These are phyloP conservation scores for Raphanus sativus DNA, from an alignment of 345 rosid species.

Conservation along the genomic window DNA sequence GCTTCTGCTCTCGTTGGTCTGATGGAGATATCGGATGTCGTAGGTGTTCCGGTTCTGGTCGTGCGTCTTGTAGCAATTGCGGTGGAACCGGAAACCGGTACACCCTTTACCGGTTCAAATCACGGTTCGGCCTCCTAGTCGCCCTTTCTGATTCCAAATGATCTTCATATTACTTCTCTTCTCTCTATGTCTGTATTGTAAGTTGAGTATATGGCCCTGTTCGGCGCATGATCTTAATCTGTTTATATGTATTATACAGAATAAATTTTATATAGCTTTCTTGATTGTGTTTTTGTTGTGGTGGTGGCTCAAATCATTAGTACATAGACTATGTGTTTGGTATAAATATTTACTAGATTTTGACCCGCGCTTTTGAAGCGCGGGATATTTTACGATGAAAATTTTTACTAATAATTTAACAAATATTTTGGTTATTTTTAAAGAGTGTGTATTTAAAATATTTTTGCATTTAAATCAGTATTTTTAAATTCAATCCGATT, in stretches of 20 bases:
- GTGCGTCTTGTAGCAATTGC: conserved; percentile 72
- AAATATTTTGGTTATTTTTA: too few species aligned
- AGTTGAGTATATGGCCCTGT: not conserved
- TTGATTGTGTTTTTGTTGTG: not conserved
- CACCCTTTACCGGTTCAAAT: conserved; percentile 83
- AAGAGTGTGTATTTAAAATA: too few species aligned
- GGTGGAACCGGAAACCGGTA: conserved; percentile 92
- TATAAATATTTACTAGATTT: too few species aligned
- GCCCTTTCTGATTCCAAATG: conserved; percentile 37
- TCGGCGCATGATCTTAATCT: too few species aligned
- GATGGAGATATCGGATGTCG: conserved; percentile 91
- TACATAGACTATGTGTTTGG: not conserved
- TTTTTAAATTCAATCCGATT: too few species aligned
- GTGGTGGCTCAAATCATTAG: too few species aligned
- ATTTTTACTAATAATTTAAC: too few species aligned
- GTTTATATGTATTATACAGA: too few species aligned
- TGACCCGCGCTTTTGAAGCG: too few species aligned
- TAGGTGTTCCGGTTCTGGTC: conserved; percentile 88
- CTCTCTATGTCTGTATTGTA: conserved; percentile 22
- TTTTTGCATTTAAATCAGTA: too few species aligned
- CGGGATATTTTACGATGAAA: too few species aligned
- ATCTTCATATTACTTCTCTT: conserved; percentile 9
- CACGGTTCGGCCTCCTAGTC: conserved; percentile 53
- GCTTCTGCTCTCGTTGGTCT: conserved; percentile 87
- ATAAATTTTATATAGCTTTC: not conserved